Evolutionary conservation across 2,329 filamentous ascomycete species (phyloP).

Genomic region (Pseudocercospora macadamiae): DNA sequence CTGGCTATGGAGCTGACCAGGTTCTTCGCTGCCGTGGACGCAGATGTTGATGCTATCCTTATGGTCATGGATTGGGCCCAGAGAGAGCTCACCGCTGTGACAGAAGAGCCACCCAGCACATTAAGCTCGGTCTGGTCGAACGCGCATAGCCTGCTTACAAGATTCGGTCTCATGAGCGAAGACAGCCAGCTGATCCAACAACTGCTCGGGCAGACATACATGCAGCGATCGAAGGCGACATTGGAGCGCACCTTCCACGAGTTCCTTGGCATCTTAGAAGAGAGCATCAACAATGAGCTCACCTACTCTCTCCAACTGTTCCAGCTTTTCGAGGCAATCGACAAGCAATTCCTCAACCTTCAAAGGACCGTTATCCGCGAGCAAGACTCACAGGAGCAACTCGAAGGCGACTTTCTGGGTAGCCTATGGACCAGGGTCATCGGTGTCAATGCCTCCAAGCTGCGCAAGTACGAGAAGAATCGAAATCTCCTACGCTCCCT

Average conservation of each 20-base stretch:
- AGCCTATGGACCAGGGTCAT: slow-evolving; percentile 85
- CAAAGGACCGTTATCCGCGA: slow-evolving; percentile 84
- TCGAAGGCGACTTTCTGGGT: slow-evolving; percentile 78
- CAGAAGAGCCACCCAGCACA: slow-evolving; percentile 62
- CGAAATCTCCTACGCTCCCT: slow-evolving; percentile 76
- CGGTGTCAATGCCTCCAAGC: slow-evolving; percentile 70
- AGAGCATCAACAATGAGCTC: slow-evolving; percentile 83
- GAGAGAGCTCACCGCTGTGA: slow-evolving; percentile 75
- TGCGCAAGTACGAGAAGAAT: slow-evolving; percentile 94
- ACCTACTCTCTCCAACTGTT: slow-evolving; percentile 80
- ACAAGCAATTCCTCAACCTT: slow-evolving; percentile 86
- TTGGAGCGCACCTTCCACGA: slow-evolving; percentile 87
- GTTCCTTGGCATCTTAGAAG: slow-evolving; percentile 84
- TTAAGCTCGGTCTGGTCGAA: slow-evolving; percentile 80
- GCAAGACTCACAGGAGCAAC: slow-evolving; percentile 75
- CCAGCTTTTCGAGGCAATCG: slow-evolving; percentile 86
- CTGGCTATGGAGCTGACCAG: slow-evolving; percentile 83
- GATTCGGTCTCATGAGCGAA: slow-evolving; percentile 50
- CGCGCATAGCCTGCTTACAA: slow-evolving; percentile 74
- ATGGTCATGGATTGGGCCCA: slow-evolving; percentile 96
- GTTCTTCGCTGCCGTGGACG: slow-evolving; percentile 92
- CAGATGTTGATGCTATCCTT: slow-evolving; percentile 88
- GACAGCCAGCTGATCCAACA: slow-evolving; percentile 35
- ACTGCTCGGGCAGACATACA: slow-evolving; percentile 77
- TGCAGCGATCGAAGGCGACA: slow-evolving; percentile 77